phyloP scores from a whole-genome alignment of 768 basidiomycete genomes.

The Cystofilobasidium ferigula region DNA sequence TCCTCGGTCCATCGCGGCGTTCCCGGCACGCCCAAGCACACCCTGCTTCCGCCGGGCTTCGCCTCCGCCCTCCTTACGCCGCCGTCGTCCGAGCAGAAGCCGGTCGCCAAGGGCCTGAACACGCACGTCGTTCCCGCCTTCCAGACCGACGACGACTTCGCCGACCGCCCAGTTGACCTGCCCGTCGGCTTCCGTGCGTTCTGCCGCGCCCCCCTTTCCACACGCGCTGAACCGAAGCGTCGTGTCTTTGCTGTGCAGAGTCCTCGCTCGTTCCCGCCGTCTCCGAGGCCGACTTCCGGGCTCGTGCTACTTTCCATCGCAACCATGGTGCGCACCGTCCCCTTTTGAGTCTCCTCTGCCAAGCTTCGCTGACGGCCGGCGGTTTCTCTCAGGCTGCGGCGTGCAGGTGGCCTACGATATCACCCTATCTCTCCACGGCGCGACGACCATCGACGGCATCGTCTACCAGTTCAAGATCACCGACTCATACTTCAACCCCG shows the following conservation, averaged over 20 bases:
- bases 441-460: conserved; percentile 21
- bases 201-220: too few relatives aligned
- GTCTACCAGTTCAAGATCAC: conserved; percentile 21
- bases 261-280: background rate
- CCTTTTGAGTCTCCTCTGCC: too few relatives aligned
- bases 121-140: too few relatives aligned
- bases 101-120: background rate
- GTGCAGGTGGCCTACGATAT: conserved; percentile 17
- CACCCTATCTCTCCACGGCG: conserved; percentile 14
- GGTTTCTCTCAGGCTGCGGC: background rate
- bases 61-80: conserved; percentile 3
- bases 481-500: conserved; percentile 13
- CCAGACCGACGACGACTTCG: background rate
- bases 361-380: too few relatives aligned
- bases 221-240: too few relatives aligned
- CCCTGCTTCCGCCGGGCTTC: conserved; percentile 1
- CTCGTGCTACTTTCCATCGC: conserved; percentile 19
- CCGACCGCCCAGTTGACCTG: background rate
- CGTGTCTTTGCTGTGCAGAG: too few relatives aligned
- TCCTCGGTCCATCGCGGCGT: background rate
- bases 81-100: background rate
- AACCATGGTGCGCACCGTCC: background rate
- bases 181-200: conserved; percentile 8
- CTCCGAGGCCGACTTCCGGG: conserved; percentile 21
- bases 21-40: conserved; percentile 4